Percentiles rank a stretch among this genome's conserved stretches.
These are phyloP conservation scores for Polytolypa hystricis DNA, from an alignment of 2,329 filamentous ascomycete species.

Conservation along the genomic window DNA sequence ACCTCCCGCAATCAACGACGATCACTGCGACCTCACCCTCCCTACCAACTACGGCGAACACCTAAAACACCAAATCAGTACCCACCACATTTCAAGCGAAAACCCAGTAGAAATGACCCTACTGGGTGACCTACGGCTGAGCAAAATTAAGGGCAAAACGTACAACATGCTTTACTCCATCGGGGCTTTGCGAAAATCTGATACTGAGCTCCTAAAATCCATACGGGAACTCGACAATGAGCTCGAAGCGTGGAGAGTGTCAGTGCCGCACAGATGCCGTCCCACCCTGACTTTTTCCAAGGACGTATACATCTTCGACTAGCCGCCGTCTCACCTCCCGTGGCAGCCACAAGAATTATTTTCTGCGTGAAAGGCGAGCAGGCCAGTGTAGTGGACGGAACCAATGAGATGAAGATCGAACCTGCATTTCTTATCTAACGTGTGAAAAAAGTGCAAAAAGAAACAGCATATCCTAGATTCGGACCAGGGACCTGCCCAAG, in stretches of 20 bases:
- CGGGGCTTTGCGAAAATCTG: slow-evolving; percentile 38
- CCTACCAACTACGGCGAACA: slow-evolving; percentile 28
- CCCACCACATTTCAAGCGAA: slow-evolving; percentile 11
- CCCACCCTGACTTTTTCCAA: too few species aligned
- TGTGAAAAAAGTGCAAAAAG: too few species aligned
- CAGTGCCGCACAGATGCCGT: too few species aligned
- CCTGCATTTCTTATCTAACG: too few species aligned
- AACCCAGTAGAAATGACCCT: slow-evolving; percentile 23
- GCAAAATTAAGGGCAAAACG: slow-evolving; percentile 42
- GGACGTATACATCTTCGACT: too few species aligned
- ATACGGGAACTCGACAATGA: slow-evolving; percentile 49
- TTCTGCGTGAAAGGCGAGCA: too few species aligned
- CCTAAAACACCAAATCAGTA: slow-evolving; percentile 18
- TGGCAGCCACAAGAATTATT: too few species aligned
- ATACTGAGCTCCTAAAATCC: slow-evolving; percentile 43
- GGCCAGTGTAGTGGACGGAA: too few species aligned
- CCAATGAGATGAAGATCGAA: too few species aligned
- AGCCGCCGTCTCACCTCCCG: too few species aligned
- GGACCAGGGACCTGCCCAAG: too few species aligned
- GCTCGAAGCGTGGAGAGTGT: slow-evolving; percentile 45
- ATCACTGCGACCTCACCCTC: slow-evolving; percentile 43
- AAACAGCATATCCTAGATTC: too few species aligned
- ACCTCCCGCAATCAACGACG: slow-evolving; percentile 40
- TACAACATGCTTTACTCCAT: slow-evolving; percentile 41
- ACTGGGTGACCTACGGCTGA: slow-evolving; percentile 40